Evolutionary conservation across 2,329 filamentous ascomycete species (phyloP).

Genomic region (Harringtonia aguacate): DNA sequence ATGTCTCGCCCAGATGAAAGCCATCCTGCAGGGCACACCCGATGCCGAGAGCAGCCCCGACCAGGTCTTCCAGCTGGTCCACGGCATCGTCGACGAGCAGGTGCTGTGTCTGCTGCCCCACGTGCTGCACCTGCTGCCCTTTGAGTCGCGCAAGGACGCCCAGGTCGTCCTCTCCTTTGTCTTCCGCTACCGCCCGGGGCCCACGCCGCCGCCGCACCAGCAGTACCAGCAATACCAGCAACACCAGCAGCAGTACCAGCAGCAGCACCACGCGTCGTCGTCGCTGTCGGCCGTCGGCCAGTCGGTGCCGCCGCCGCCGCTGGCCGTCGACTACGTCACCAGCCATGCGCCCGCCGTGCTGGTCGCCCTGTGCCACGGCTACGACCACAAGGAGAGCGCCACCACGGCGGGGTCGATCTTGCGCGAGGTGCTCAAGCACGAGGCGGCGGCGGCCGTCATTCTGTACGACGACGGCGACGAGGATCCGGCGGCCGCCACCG

Average conservation of each 20-base stretch:
- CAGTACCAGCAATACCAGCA: too few species aligned
- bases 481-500: conserved; percentile 10
- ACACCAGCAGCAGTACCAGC: not conserved
- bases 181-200: conserved; percentile 69
- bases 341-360: conserved; percentile 79
- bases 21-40: conserved; percentile 89
- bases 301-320: conserved; percentile 61
- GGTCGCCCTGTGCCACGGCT: conserved; percentile 78
- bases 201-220: not conserved
- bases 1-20: conserved; percentile 82
- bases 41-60: conserved; percentile 81
- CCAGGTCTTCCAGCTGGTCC: conserved; percentile 77
- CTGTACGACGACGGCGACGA: conserved; percentile 80
- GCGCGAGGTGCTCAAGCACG: conserved; percentile 79
- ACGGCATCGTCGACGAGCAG: conserved; percentile 75
- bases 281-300: too few species aligned
- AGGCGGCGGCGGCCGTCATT: conserved; percentile 81
- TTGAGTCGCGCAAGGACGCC: conserved; percentile 91
- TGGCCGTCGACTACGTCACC: conserved; percentile 81
- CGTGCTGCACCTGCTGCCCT: conserved; percentile 75
- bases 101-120: conserved; percentile 75
- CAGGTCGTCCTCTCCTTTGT: conserved; percentile 94
- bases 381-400: conserved; percentile 82
- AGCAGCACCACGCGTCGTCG: too few species aligned
- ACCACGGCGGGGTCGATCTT: conserved; percentile 85